Evolutionary conservation across 1,139 yeast species (phyloP), one percentile per base, ranked within the genome.

Genomic region (Hyphopichia pseudoburtonii): DNA sequence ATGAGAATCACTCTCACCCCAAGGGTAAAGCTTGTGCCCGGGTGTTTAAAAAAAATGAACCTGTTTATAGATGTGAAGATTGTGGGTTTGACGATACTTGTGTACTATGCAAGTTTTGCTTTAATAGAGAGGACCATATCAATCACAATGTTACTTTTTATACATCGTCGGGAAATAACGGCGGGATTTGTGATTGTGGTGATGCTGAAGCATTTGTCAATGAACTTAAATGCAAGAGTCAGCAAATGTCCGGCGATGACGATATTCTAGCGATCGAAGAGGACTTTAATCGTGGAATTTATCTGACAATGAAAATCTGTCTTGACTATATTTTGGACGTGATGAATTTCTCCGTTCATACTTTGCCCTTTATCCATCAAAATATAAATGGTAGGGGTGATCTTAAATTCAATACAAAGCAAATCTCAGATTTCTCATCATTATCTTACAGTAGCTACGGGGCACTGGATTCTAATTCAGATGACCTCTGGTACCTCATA

Each of bases 161-260:
- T 45, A 64, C 67, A 9, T 72, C 86, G 3, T 46, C 57, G 2
- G 82, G 77, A 1, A 50, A 50, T 5, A 67, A 68, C 34, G 78
- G 73, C 9, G 87, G 90, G 2, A 76, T 83, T 17, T 92, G 97
- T 57, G 97, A 92, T 56, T 92, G 97, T 63, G 97, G 97, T 2
- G 96, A 92, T 54, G 71, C 76, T 0, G 87, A 83, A 44, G 95
- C 96, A 0, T 90, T 95, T 82, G 73, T 66, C 23, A 57, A 55
- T 5, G 60, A 65, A 3, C 64, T 82, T 36, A 63, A 76, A 38
- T 90, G 97, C 57, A 57, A 53, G 32, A 64, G 70, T 42, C 57
- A 54, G 31, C 38, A 25, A 5, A 18, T 31, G 9, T 26, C 39
- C 11, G 40, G 34, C 15, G 42, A 47, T 3, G n/a, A n/a, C n/a